These are phyloP conservation scores for Termitomyces sp. DNA, from an alignment of 768 basidiomycete species.

Conservation along the genomic window DNA sequence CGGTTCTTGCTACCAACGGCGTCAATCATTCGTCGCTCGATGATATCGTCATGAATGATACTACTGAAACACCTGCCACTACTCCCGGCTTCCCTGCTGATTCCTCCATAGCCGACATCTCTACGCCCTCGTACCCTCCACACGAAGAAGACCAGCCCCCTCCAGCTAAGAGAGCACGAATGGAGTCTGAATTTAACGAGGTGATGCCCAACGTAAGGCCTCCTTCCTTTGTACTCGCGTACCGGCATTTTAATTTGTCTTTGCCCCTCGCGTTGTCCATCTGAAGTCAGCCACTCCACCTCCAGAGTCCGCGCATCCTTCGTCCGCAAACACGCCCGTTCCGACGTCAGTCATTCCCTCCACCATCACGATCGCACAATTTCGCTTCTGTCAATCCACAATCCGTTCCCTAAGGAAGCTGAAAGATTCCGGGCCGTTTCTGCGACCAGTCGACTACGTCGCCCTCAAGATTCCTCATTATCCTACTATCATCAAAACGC, in stretches of 20 bases:
- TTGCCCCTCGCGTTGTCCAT: constrained; percentile 20
- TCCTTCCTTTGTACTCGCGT: constrained; percentile 40
- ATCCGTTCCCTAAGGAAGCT: constrained; percentile 81
- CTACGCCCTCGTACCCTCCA: constrained; percentile 29
- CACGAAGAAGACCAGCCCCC: constrained; percentile 63
- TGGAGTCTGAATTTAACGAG: constrained; percentile 71
- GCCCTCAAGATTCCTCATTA: constrained; percentile 87
- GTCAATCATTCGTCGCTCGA: constrained; percentile 21
- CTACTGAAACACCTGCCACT: constrained; percentile 30
- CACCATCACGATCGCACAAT: constrained; percentile 64
- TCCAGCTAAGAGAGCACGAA: constrained; percentile 79
- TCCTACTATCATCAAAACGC: constrained; percentile 75
- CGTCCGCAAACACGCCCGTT: constrained; percentile 31
- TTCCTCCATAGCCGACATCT: constrained; percentile 31
- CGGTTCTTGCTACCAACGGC: constrained; percentile 25
- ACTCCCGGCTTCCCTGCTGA: constrained; percentile 35
- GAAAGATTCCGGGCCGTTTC: constrained; percentile 79
- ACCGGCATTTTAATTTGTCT: constrained; percentile 48
- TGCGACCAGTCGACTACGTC: constrained; percentile 84
- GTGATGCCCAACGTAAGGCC: constrained; percentile 70
- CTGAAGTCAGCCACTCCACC: constrained; percentile 74
- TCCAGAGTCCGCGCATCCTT: constrained; percentile 46
- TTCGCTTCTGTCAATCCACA: constrained; percentile 73
- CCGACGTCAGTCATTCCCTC: constrained; percentile 27
- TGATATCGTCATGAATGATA: constrained; percentile 39